Base-by-base conservation (phyloP, 148 eudicot species). In the Tetragonia tetragonoides region DNA sequence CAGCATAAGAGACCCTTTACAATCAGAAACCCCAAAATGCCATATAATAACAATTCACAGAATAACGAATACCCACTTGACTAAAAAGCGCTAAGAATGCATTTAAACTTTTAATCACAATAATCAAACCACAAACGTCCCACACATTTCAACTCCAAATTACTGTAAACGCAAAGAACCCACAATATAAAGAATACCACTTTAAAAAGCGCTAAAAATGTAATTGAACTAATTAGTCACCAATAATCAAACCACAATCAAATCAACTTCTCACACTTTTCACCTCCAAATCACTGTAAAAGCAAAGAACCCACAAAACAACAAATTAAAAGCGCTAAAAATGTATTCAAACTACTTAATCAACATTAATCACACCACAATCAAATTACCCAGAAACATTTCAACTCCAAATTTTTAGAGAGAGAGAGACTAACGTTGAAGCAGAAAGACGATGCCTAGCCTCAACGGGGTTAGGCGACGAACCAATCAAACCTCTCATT, bases 361-460 rank as follows among this genome's bases (percentile, higher is more conserved):
- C 73, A 73, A 54, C 11, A n/a, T 56, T 23, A 42, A 79, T 51
- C 47, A 49, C 72, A 61, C 56, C 54, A 72, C 56, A 72, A 24
- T 70, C 38, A 60, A 53, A 54, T 14, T 7, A 24, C 54, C 39
- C 51, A 67, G 15, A 28, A 28, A 11, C 1, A 40, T 40, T 14
- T 2, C 23, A 16, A 63, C 49, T 54, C 6, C 51, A 68, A 38
- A 59, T 18, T 17, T 56, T 51, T 21, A 47, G 68, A 44, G 72
- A 77, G 46, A 53, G 68, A 76, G 74, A 64, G 76, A 83, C 87
- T 82, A 41, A 90, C 97, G 42, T 73, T 28, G 87, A 67, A 59
- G 80, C 63, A 80, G 95, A 88, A 74, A 89, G 84, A 80, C 97
- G 92, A 64, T 89, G 92, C 62, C 97, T 85, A 65, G 89, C 78